Conservation (phyloP, 345 rosid genomes). For the Salix udensis region DNA sequence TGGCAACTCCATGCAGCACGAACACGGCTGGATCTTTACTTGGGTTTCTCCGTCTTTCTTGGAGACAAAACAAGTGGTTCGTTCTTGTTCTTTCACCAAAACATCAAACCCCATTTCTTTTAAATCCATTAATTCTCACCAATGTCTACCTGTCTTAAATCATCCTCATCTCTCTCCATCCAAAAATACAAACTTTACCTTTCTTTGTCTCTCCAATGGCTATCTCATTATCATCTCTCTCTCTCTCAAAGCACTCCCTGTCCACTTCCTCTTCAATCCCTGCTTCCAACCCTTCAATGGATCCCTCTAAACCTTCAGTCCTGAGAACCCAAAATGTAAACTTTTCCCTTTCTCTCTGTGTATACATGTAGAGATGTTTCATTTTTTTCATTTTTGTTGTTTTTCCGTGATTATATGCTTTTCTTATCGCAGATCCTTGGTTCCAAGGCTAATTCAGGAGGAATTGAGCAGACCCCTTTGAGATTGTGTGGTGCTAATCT, state of each 20-base stretch:
- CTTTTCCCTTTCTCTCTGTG: not conserved
- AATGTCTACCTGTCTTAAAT: not conserved
- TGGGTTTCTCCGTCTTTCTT: constrained; percentile 17
- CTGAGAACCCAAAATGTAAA: not conserved
- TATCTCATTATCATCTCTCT: not conserved
- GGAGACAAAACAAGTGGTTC: constrained; percentile 6
- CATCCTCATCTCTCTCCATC: not conserved
- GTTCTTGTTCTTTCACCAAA: not conserved
- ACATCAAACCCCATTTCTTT: not conserved
- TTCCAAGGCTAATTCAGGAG: constrained; percentile 20
- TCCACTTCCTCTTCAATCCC: not conserved
- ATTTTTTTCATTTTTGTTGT: not conserved
- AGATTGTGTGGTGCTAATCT: constrained; percentile 20
- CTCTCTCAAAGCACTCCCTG: constrained; percentile 10
- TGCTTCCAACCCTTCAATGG: not conserved
- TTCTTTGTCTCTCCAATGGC: constrained; percentile 6
- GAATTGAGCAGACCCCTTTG: constrained; percentile 30
- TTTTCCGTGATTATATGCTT: constrained; percentile 3
- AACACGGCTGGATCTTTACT: not conserved
- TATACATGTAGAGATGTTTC: not conserved
- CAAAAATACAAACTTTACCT: not conserved
- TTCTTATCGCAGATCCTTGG: constrained; percentile 31
- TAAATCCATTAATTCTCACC: not conserved
- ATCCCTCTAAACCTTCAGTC: constrained; percentile 1
- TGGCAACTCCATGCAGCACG: not conserved